phyloP scores from a whole-genome alignment of 805 yeast genomes.

The Kodamaea lidongshanica region DNA sequence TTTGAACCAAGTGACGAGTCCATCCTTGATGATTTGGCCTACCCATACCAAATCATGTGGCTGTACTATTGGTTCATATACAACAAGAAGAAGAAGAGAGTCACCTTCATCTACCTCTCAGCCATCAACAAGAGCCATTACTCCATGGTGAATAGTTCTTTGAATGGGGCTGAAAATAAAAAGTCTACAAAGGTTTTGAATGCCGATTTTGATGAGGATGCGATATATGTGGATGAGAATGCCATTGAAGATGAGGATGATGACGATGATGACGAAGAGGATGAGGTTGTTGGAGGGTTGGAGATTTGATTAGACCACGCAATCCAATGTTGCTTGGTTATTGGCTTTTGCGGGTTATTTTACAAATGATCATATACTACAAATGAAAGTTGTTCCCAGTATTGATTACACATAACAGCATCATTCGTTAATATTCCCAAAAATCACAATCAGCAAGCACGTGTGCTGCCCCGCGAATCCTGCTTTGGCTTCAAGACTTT shows the following conservation, averaged over 20 bases:
- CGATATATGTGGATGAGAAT: constrained; percentile 17
- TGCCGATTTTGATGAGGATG: constrained; percentile 21
- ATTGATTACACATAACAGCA: too few relatives aligned
- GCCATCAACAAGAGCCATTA: constrained; percentile 38
- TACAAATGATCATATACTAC: too few relatives aligned
- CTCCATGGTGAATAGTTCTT: constrained; percentile 21
- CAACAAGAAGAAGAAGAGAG: constrained; percentile 87
- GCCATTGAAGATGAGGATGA: constrained; percentile 16
- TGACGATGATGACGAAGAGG: constrained; percentile 17
- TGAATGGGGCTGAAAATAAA: constrained; percentile 13
- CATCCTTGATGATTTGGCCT: constrained; percentile 52
- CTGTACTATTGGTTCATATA: constrained; percentile 85
- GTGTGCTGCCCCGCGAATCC: too few relatives aligned
- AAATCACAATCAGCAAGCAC: too few relatives aligned
- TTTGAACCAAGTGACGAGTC: constrained; percentile 57
- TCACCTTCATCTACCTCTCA: constrained; percentile 73
- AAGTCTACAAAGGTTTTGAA: constrained; percentile 19
- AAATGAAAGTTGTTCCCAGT: too few relatives aligned
- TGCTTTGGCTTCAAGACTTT: too few relatives aligned
- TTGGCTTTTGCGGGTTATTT: too few relatives aligned
- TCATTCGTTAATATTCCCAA: too few relatives aligned
- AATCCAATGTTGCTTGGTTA: too few relatives aligned
- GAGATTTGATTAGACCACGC: constrained; percentile 20
- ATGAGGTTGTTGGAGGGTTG: constrained; percentile 34
- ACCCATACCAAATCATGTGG: constrained; percentile 53